Conservation (phyloP, 148 eudicot species). For the Selenicereus undatus region DNA sequence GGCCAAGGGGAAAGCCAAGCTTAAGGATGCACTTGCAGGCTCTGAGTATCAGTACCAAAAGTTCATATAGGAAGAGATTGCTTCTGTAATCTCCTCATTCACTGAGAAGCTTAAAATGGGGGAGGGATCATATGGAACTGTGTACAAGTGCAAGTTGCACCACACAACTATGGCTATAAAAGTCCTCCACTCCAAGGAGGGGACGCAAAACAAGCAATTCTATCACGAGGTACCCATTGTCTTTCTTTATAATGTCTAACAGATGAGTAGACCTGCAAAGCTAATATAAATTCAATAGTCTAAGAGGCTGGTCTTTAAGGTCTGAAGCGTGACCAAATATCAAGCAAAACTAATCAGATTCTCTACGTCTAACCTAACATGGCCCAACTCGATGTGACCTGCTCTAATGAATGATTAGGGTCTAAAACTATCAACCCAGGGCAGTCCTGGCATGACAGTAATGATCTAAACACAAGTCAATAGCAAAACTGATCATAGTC, state of each 20-base stretch:
- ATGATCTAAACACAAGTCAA: too few species aligned
- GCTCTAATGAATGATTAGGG: too few species aligned
- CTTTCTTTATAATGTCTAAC: not conserved
- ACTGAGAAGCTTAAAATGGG: slow-evolving; percentile 60
- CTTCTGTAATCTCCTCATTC: slow-evolving; percentile 59
- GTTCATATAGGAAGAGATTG: slow-evolving; percentile 78
- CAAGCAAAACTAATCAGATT: too few species aligned
- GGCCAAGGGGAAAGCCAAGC: slow-evolving; percentile 58
- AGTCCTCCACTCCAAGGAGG: slow-evolving; percentile 65
- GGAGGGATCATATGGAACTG: slow-evolving; percentile 76
- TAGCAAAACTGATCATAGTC: too few species aligned
- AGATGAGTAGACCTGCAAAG: not conserved
- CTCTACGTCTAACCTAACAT: too few species aligned
- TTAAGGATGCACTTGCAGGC: slow-evolving; percentile 48
- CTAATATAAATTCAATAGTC: too few species aligned
- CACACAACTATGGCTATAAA: slow-evolving; percentile 81
- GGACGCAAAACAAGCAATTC: slow-evolving; percentile 52
- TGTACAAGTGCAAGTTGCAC: slow-evolving; percentile 77
- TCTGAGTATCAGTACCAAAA: slow-evolving; percentile 48
- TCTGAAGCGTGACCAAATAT: too few species aligned
- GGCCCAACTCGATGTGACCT: too few species aligned
- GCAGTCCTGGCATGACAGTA: too few species aligned
- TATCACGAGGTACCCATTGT: slow-evolving; percentile 64
- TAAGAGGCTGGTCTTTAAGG: too few species aligned
- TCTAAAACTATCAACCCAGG: too few species aligned